Percentiles rank a stretch among this genome's conserved stretches.
Evolutionary conservation across 345 rosid genomes (phyloP).

Genomic region (Arabis alpina): DNA sequence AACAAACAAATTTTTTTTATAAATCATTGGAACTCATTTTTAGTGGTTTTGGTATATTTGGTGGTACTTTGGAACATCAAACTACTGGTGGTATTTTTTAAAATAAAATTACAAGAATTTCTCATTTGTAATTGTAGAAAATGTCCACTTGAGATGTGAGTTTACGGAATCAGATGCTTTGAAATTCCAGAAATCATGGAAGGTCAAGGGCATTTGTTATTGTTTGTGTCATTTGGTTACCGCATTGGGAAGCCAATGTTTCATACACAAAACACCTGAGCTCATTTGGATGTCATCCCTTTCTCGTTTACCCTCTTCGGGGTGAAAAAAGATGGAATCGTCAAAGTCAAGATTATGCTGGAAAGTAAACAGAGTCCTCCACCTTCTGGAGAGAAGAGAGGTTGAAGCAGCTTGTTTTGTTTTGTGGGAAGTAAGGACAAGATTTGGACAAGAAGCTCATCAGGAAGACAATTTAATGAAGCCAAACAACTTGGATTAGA

Average conservation of each 20-base stretch:
- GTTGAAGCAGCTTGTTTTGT: not conserved
- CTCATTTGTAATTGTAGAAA: no score
- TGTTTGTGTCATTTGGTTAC: no score
- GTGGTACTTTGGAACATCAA: no score
- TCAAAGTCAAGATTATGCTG: not conserved
- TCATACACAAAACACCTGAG: not conserved
- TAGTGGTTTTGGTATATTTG: no score
- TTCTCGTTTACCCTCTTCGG: not conserved
- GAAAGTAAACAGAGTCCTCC: not conserved
- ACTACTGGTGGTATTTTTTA: no score
- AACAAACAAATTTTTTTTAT: no score
- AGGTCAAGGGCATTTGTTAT: no score
- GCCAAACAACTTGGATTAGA: not conserved
- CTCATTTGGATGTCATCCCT: not conserved
- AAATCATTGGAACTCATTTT: no score
- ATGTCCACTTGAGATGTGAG: no score
- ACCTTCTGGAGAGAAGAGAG: not conserved
- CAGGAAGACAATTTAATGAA: not conserved
- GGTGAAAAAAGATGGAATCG: not conserved
- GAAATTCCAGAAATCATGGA: no score
- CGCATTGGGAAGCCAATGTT: not conserved
- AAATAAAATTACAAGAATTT: no score
- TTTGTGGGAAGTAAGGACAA: not conserved
- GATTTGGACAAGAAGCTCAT: slow-evolving; percentile 2
- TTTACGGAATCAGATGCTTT: no score